Percentiles rank a stretch among this genome's conserved stretches.
phyloP scores from a whole-genome alignment of 108 stramenopile species.

The Fragilariopsis cylindrus region DNA sequence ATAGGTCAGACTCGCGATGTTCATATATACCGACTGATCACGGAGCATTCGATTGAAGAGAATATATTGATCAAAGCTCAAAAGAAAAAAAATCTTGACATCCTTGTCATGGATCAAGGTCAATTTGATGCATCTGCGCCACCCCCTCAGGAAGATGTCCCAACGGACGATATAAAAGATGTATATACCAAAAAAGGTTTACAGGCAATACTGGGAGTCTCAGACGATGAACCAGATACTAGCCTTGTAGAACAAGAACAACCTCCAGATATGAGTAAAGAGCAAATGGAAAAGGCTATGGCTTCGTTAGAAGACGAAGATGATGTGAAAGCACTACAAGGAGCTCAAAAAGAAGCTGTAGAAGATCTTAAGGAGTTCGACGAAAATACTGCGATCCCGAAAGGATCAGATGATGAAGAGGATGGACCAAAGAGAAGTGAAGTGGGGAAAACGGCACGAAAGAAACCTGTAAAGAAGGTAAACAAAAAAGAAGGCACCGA shows the following conservation, averaged over 20 bases:
- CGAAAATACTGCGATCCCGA: slow-evolving; percentile 65
- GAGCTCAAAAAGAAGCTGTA: slow-evolving; percentile 73
- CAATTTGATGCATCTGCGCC: slow-evolving; percentile 74
- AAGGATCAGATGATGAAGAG: slow-evolving; percentile 44
- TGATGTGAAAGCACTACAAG: slow-evolving; percentile 80
- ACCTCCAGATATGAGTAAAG: slow-evolving; percentile 53
- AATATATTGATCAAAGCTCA: slow-evolving; percentile 95
- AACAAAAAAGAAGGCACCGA: slow-evolving; percentile 25
- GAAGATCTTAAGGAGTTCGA: slow-evolving; percentile 89
- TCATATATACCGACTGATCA: slow-evolving; percentile 96
- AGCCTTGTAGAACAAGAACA: slow-evolving; percentile 4
- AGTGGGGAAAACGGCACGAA: slow-evolving; percentile 15
- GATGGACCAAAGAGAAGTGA: slow-evolving; percentile 26
- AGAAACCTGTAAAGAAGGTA: slow-evolving; percentile 18
- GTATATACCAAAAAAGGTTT: slow-evolving; percentile 73
- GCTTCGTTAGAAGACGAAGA: slow-evolving; percentile 90
- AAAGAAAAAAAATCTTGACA: slow-evolving; percentile 94
- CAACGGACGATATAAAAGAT: slow-evolving; percentile 39
- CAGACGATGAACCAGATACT: slow-evolving; percentile 31
- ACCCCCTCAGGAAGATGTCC: slow-evolving; percentile 9
- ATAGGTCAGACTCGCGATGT: slow-evolving; percentile 97
- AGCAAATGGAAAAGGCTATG: slow-evolving; percentile 90
- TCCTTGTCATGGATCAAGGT: slow-evolving; percentile 94
- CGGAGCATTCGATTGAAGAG: slow-evolving; percentile 95
- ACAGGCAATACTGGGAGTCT: slow-evolving; percentile 67